phyloP scores from a whole-genome alignment of 2,329 filamentous ascomycete genomes.

The Sporothrix brunneoviolacea region DNA sequence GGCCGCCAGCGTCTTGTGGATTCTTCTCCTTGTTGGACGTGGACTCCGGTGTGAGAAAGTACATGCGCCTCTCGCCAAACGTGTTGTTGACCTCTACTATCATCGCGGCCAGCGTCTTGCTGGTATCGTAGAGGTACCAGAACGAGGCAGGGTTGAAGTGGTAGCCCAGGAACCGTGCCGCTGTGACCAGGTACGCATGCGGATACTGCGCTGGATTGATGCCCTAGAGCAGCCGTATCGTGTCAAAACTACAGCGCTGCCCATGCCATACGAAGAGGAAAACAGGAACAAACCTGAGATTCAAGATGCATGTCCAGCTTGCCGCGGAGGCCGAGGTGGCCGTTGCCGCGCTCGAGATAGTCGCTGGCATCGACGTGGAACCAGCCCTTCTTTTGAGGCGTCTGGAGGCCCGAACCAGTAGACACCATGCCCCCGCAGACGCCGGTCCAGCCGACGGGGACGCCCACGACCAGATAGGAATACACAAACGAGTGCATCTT shows the following conservation, averaged over 20 bases:
- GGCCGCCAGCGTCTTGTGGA: no score
- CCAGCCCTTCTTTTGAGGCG: conserved; percentile 38
- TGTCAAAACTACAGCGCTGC: no score
- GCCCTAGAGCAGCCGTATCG: no score
- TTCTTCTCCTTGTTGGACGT: no score
- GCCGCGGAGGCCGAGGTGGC: conserved; percentile 47
- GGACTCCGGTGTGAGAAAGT: conserved; percentile 42
- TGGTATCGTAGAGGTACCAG: conserved; percentile 65
- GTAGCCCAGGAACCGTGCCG: conserved; percentile 61
- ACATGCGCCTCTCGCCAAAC: conserved; percentile 64
- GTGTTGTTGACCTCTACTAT: conserved; percentile 72
- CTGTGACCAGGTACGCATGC: conserved; percentile 64
- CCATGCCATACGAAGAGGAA: no score
- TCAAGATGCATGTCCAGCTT: conserved; percentile 60
- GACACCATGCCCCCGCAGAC: conserved; percentile 51
- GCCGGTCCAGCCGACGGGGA: conserved; percentile 58
- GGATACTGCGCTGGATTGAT: conserved; percentile 55
- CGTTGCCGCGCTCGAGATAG: conserved; percentile 51
- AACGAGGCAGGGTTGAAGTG: conserved; percentile 72
- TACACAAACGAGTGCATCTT: conserved; percentile 62
- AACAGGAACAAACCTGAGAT: no score
- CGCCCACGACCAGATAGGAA: conserved; percentile 62
- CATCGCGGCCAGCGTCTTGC: conserved; percentile 54
- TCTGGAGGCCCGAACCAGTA: neutral
- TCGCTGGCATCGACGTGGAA: conserved; percentile 53